Evolutionary conservation across 768 basidiomycete genomes (phyloP).

Genomic region (Leucosporidium yakuticum): DNA sequence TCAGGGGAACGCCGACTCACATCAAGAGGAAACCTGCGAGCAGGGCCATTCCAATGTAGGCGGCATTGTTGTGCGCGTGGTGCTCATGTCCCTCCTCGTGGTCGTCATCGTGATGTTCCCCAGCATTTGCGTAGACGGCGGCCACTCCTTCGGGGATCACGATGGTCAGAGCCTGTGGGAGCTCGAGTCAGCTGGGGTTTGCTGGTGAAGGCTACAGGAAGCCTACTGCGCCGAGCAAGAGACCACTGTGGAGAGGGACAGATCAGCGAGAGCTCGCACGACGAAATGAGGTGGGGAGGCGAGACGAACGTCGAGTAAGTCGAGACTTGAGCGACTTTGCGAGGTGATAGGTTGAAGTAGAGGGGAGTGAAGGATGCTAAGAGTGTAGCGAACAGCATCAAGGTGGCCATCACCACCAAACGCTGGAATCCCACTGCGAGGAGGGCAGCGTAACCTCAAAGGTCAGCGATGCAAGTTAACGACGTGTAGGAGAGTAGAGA

Average conservation of each 20-base stretch:
- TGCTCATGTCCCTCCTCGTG: not conserved
- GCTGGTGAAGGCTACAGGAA: too few species aligned
- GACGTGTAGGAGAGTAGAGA: too few species aligned
- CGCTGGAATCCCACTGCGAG: too few species aligned
- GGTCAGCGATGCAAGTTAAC: too few species aligned
- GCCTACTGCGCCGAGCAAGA: not conserved
- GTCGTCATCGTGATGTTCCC: too few species aligned
- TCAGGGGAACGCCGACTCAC: conserved; percentile 25
- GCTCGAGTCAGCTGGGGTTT: too few species aligned
- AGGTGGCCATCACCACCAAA: too few species aligned
- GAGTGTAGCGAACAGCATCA: not conserved
- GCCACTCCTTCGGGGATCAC: conserved; percentile 83
- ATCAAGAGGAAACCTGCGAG: conserved; percentile 39
- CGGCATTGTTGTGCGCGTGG: conserved; percentile 27
- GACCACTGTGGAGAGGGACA: not conserved
- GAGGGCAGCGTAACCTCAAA: too few species aligned
- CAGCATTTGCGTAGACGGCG: conserved; percentile 12
- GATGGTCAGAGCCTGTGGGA: conserved; percentile 61
- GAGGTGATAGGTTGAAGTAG: not conserved
- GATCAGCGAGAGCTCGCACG: too few species aligned
- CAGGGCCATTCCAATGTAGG: conserved; percentile 42
- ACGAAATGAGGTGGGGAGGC: too few species aligned
- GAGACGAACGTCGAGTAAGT: not conserved
- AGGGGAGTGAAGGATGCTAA: not conserved
- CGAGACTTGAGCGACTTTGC: not conserved